Base-by-base conservation (phyloP, 1,284 basidiomycete genomes). In the Melampsora abietis-canadensis region DNA sequence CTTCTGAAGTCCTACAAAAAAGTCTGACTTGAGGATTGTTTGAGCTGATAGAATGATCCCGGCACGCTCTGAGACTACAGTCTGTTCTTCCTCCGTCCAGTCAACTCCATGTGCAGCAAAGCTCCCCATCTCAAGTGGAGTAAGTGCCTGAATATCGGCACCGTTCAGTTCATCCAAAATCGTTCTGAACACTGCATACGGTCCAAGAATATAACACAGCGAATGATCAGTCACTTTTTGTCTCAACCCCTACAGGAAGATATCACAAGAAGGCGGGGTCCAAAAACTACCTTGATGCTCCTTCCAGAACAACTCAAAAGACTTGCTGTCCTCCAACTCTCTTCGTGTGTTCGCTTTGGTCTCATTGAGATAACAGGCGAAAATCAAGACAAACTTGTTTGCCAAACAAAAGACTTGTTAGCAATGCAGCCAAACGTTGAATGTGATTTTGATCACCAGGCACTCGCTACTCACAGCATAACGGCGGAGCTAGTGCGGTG, bases 351-450 rank as follows among this genome's bases (percentile, higher is more conserved):
- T 92, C 0, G 92, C 91, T 77, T 88, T 86, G 0, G 87, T 90
- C 19, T 92, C 92, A 78, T 92, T 90, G 34, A 98, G 85, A 81
- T 96, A 98, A 0, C 94, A 90, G 81, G 95, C 92, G 85, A 98
- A 98, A 40, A 96, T 87, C 76, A 98, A 89, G 24, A 98, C 86
- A 81, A 92, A 89, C 77, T 94, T 96, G 83, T 97, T 44, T 44
- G 97, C 17, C 81, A 77, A 8, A 2, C 15, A 2, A 44, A 15
- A 5, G 44, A 17, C 66, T 77, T 76, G 72, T 76, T 77, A 2
- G 65, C 77, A 31, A 76, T 77, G 66, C 30, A 21, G 34, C 17
- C 31, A 10, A 44, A 44, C 15, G 12, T 44, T 1, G 4, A 17
- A 0, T 17, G 44, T 44, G 14, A 15, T 77, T 67, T 65, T 54